Percentiles rank a stretch among this genome's conserved stretches.
Conservation (phyloP, 768 basidiomycete genomes). For the Psilocybe subaeruginosa region DNA sequence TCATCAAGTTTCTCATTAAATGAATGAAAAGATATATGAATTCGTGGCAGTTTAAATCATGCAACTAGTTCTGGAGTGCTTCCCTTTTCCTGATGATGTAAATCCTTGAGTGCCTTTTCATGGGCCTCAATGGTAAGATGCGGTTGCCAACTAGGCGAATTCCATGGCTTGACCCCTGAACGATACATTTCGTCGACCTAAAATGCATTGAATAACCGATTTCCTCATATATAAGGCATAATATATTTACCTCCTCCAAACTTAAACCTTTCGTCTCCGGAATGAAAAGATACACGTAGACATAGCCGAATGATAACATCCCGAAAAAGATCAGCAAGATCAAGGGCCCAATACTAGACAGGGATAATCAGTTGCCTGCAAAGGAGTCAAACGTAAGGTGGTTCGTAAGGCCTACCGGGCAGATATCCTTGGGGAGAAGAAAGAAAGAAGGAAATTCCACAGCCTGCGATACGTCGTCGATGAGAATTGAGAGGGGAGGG, state of each 20-base stretch:
- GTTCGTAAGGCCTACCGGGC: slow-evolving; percentile 37
- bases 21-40: not conserved
- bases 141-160: slow-evolving; percentile 61
- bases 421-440: slow-evolving; percentile 73
- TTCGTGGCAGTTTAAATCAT: not conserved
- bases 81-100: slow-evolving; percentile 16
- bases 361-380: not conserved
- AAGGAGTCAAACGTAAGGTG: not conserved
- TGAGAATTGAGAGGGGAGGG: not conserved
- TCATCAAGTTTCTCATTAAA: not conserved
- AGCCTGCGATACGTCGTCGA: slow-evolving; percentile 47
- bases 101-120: slow-evolving; percentile 24
- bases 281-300: slow-evolving; percentile 76
- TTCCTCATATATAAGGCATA: not conserved
- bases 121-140: slow-evolving; percentile 46
- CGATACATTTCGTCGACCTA: slow-evolving; percentile 79
- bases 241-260: slow-evolving; percentile 60
- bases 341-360: slow-evolving; percentile 64
- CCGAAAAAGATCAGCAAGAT: slow-evolving; percentile 80
- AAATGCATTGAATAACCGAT: not conserved
- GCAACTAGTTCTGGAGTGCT: not conserved
- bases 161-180: slow-evolving; percentile 69
- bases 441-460: slow-evolving; percentile 78
- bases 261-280: slow-evolving; percentile 83
- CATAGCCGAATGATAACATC: slow-evolving; percentile 67